phyloP scores from a whole-genome alignment of 2,329 filamentous ascomycete species.

The Pseudonectria buxi region DNA sequence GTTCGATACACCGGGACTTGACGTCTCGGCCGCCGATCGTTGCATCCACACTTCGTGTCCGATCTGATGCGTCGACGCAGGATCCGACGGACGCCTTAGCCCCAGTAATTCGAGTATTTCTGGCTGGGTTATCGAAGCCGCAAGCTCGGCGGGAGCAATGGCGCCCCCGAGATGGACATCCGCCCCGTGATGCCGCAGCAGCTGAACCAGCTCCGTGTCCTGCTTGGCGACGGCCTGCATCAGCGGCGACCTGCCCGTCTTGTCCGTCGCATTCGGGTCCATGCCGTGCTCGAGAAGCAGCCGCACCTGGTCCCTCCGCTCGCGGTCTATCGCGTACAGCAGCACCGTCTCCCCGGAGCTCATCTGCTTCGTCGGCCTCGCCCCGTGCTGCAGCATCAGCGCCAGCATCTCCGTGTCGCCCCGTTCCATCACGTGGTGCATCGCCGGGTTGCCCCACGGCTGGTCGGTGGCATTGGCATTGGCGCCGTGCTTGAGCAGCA shows the following conservation, averaged over 20 bases:
- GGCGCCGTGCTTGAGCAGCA: conserved; percentile 29
- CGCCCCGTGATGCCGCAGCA: conserved; percentile 24
- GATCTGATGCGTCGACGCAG: background rate
- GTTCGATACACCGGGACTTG: background rate
- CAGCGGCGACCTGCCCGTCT: conserved; percentile 26
- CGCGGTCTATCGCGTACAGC: conserved; percentile 23
- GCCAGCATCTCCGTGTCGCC: conserved; percentile 17
- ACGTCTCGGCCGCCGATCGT: background rate
- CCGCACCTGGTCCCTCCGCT: conserved; percentile 14
- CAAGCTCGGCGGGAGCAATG: conserved; percentile 18
- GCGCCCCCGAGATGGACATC: conserved; percentile 12
- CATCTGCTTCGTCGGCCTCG: conserved; percentile 21
- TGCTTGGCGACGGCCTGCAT: conserved; percentile 25
- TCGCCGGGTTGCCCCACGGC: conserved; percentile 13
- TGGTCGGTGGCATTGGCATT: conserved; percentile 21
- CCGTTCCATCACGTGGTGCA: conserved; percentile 21
- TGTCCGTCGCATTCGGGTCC: conserved; percentile 25
- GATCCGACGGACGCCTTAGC: background rate
- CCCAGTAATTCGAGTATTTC: conserved; percentile 23
- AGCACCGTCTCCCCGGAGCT: conserved; percentile 24
- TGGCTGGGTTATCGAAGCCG: conserved; percentile 15
- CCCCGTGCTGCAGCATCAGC: conserved; percentile 24
- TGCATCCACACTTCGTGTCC: background rate
- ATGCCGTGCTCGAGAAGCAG: conserved; percentile 27
- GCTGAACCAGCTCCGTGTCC: conserved; percentile 20